Conservation (phyloP, 2,329 filamentous ascomycete genomes). For the Colletotrichum cuscutae region DNA sequence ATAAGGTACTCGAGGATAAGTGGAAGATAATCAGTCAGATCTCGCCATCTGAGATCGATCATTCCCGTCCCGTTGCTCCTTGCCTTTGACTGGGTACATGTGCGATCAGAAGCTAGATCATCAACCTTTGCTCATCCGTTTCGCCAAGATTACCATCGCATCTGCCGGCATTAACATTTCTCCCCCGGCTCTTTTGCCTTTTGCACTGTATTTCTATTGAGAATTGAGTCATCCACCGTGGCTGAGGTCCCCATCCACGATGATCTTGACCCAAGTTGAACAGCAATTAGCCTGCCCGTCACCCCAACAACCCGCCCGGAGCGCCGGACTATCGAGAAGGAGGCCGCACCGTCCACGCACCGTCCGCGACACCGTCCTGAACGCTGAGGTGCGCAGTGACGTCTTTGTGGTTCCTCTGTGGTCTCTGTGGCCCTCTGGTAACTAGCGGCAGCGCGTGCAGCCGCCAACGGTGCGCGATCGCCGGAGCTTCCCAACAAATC, state of each 20-base stretch:
- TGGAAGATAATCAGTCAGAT: neutral
- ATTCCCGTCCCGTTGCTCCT: neutral
- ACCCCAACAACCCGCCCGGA: conserved; percentile 13
- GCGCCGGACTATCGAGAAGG: conserved; percentile 6
- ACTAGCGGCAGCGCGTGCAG: neutral
- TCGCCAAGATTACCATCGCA: conserved; percentile 3
- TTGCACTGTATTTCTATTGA: neutral
- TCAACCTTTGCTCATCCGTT: conserved; percentile 13
- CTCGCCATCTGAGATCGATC: neutral
- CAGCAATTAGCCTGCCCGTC: neutral
- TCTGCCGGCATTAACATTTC: neutral
- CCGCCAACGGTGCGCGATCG: conserved; percentile 9
- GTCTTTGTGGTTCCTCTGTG: conserved; percentile 1
- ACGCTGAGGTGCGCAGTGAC: conserved; percentile 12
- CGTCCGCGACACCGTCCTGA: conserved; percentile 12
- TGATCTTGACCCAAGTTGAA: neutral
- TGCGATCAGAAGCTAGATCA: neutral
- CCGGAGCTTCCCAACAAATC: conserved; percentile 34
- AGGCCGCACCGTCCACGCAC: conserved; percentile 14
- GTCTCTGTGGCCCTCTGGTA: too few relatives aligned
- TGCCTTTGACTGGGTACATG: neutral
- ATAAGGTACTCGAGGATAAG: too few relatives aligned
- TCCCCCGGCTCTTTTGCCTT: neutral
- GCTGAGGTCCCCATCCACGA: neutral
- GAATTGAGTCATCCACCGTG: neutral